Percentiles rank a stretch among this genome's conserved stretches.
Conservation (phyloP, 345 rosid species). For the Schrenkiella parvula region DNA sequence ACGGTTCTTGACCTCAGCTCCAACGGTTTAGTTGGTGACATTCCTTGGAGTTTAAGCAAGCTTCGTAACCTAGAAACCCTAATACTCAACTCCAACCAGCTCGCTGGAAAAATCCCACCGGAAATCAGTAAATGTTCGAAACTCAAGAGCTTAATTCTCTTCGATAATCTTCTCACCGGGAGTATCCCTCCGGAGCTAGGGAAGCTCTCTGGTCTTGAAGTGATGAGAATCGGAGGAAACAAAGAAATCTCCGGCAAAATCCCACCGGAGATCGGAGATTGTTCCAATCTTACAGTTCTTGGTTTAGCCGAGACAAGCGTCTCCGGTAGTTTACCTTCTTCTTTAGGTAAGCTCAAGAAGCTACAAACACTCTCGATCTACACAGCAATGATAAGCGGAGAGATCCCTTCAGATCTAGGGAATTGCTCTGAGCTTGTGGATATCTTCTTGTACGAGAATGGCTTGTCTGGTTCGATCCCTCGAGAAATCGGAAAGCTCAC, state of each 20-base stretch:
- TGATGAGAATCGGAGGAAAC: slow-evolving; percentile 82
- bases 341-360: slow-evolving; percentile 65
- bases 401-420: slow-evolving; percentile 77
- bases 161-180: slow-evolving; percentile 66
- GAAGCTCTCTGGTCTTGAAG: slow-evolving; percentile 53
- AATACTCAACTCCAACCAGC: slow-evolving; percentile 67
- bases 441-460: slow-evolving; percentile 73
- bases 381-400: slow-evolving; percentile 78
- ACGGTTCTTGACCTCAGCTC: slow-evolving; percentile 52
- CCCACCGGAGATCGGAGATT: slow-evolving; percentile 74
- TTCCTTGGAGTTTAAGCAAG: slow-evolving; percentile 58
- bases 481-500: slow-evolving; percentile 58
- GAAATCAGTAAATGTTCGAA: slow-evolving; percentile 48
- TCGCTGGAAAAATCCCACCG: slow-evolving; percentile 77
- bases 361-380: slow-evolving; percentile 69
- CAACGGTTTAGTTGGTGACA: slow-evolving; percentile 56
- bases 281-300: slow-evolving; percentile 65
- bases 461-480: slow-evolving; percentile 82
- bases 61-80: slow-evolving; percentile 53
- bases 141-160: slow-evolving; percentile 53
- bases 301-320: slow-evolving; percentile 76
- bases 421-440: slow-evolving; percentile 82
- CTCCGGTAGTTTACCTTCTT: slow-evolving; percentile 68
- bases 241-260: slow-evolving; percentile 61
- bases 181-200: slow-evolving; percentile 71